These are phyloP conservation scores for Nakaseomyces delphensis DNA, from an alignment of 1,139 yeast species.

Conservation along the genomic window DNA sequence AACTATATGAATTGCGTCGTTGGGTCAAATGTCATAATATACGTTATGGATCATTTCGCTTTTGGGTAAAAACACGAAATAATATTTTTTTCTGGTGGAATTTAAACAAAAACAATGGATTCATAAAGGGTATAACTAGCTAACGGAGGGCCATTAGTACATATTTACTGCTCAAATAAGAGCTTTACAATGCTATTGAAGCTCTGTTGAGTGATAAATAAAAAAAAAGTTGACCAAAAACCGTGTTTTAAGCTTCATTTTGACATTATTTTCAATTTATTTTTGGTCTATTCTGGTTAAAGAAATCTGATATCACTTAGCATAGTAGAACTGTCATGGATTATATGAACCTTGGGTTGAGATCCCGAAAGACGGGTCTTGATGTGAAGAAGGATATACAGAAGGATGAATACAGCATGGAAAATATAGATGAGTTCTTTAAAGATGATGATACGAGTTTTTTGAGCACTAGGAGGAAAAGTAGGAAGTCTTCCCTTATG, in stretches of 20 bases:
- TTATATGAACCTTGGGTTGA: constrained; percentile 44
- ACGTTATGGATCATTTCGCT: not conserved
- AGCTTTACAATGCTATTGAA: too few species aligned
- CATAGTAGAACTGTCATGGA: constrained; percentile 31
- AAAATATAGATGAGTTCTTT: constrained; percentile 71
- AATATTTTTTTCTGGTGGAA: too few species aligned
- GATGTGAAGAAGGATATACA: constrained; percentile 42
- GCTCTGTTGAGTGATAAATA: too few species aligned
- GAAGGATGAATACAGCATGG: constrained; percentile 67
- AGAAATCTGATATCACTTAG: not conserved
- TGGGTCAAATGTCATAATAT: not conserved
- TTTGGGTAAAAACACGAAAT: not conserved
- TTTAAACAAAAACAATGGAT: too few species aligned
- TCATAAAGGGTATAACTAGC: too few species aligned
- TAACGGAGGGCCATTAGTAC: too few species aligned
- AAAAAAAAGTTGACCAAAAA: too few species aligned
- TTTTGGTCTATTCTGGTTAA: not conserved
- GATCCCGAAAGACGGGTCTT: constrained; percentile 55
- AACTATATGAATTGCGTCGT: not conserved
- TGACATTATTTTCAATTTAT: not conserved
- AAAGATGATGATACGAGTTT: constrained; percentile 35
- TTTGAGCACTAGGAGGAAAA: constrained; percentile 13
- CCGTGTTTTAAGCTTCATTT: too few species aligned
- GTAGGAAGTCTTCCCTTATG: constrained; percentile 19
- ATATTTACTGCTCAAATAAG: too few species aligned